These are phyloP conservation scores for Clathrus columnatus DNA, from an alignment of 768 basidiomycete genomes.

Conservation along the genomic window DNA sequence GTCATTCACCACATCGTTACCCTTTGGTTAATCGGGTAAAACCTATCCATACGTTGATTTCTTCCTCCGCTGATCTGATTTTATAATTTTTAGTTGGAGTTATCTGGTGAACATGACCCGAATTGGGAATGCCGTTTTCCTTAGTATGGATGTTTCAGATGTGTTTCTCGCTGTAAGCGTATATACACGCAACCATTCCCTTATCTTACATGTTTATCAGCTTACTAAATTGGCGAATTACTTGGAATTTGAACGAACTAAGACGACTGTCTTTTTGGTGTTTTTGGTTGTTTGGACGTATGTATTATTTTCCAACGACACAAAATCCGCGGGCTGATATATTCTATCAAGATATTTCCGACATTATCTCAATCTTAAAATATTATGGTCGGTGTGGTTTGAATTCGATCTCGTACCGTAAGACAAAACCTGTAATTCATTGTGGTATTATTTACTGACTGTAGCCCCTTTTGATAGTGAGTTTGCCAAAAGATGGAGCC, in stretches of 20 bases:
- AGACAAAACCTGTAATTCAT: slow-evolving; percentile 23
- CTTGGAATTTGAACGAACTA: slow-evolving; percentile 55
- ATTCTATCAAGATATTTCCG: slow-evolving; percentile 80
- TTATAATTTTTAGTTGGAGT: slow-evolving; percentile 59
- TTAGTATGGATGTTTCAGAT: slow-evolving; percentile 98
- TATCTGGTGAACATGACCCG: slow-evolving; percentile 71
- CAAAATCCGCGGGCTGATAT: no score
- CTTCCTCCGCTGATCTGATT: not conserved
- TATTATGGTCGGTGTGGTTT: slow-evolving; percentile 80
- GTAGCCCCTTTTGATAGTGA: slow-evolving; percentile 30
- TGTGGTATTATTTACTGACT: not conserved
- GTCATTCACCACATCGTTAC: slow-evolving; percentile 90
- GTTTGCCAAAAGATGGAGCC: slow-evolving; percentile 46
- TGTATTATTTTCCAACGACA: slow-evolving; percentile 19
- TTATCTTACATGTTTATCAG: slow-evolving; percentile 27
- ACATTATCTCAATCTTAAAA: slow-evolving; percentile 79
- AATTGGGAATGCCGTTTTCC: slow-evolving; percentile 86
- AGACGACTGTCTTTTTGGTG: slow-evolving; percentile 49
- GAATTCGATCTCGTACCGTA: slow-evolving; percentile 73
- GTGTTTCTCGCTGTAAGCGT: slow-evolving; percentile 66
- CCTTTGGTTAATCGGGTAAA: slow-evolving; percentile 83
- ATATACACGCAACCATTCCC: not conserved
- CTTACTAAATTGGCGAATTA: slow-evolving; percentile 86
- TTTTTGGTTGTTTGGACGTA: slow-evolving; percentile 79
- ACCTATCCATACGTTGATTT: slow-evolving; percentile 15